phyloP scores from a whole-genome alignment of 2,329 filamentous ascomycete species.

The Helminthosporium solani region DNA sequence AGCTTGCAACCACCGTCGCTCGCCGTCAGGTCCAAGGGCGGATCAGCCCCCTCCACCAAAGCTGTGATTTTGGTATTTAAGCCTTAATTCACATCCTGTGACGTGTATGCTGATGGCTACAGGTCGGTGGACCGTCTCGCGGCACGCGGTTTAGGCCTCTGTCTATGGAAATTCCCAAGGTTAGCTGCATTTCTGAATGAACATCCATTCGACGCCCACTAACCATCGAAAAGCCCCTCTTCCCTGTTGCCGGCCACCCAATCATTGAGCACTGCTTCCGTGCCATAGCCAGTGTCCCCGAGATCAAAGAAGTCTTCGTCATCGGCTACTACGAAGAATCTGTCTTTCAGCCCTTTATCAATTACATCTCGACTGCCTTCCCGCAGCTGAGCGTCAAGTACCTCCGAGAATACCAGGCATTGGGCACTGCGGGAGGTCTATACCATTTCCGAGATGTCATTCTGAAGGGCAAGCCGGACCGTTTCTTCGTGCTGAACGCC shows the following conservation, averaged over 20 bases:
- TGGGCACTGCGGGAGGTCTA: slow-evolving; percentile 92
- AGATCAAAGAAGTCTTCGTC: slow-evolving; percentile 93
- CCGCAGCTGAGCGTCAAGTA: slow-evolving; percentile 90
- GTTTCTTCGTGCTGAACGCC: slow-evolving; percentile 95
- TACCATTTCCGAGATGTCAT: slow-evolving; percentile 99
- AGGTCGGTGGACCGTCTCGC: slow-evolving; percentile 94
- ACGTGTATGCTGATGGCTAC: slow-evolving; percentile 26
- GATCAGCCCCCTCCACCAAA: slow-evolving; percentile 65
- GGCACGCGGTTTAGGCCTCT: slow-evolving; percentile 94
- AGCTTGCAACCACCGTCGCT: slow-evolving; percentile 42
- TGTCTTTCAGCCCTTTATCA: slow-evolving; percentile 98
- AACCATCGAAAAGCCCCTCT: slow-evolving; percentile 69
- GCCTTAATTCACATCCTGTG: slow-evolving; percentile 9
- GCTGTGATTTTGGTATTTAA: slow-evolving; percentile 83
- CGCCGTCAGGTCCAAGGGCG: slow-evolving; percentile 37
- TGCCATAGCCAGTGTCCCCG: slow-evolving; percentile 84
- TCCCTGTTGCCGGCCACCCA: slow-evolving; percentile 96
- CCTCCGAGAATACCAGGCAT: slow-evolving; percentile 92
- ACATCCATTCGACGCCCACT: slow-evolving; percentile 4
- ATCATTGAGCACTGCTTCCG: slow-evolving; percentile 98
- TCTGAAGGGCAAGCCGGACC: slow-evolving; percentile 89
- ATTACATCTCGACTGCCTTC: slow-evolving; percentile 80
- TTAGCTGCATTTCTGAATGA: slow-evolving; percentile 43
- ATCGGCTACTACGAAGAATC: slow-evolving; percentile 98
- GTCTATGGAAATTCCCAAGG: slow-evolving; percentile 94